A percentile compares a stretch with the other conserved stretches of the same genome.
Conservation (phyloP, 2,329 filamentous ascomycete species). For the Byssochlamys sp. region DNA sequence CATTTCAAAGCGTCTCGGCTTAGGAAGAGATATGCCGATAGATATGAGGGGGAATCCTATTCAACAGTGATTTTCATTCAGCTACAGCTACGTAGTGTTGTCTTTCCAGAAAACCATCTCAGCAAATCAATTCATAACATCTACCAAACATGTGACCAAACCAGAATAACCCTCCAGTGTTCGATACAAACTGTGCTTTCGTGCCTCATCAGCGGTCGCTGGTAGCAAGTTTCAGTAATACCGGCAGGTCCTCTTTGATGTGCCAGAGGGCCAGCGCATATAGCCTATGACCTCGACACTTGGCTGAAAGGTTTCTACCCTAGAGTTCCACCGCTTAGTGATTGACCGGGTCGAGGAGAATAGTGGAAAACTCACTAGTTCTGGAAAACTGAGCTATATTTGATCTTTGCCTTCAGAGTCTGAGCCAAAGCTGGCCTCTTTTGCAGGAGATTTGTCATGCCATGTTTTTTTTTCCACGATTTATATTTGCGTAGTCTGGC, state of each 20-base stretch:
- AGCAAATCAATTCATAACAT: not conserved
- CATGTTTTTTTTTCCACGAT: no score
- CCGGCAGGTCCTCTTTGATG: not conserved
- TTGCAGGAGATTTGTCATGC: slow-evolving; percentile 8
- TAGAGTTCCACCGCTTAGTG: not conserved
- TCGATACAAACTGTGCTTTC: no score
- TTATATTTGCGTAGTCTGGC: no score
- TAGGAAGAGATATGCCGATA: slow-evolving; percentile 15
- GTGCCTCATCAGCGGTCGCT: no score
- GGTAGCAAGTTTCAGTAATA: not conserved
- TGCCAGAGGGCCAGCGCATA: not conserved
- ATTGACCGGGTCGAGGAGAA: not conserved
- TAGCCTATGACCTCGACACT: not conserved
- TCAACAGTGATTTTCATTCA: not conserved
- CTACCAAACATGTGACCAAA: no score
- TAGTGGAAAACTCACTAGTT: not conserved
- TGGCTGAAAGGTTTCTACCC: not conserved
- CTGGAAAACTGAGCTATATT: slow-evolving; percentile 5
- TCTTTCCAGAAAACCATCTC: not conserved
- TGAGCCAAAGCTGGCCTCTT: slow-evolving; percentile 6
- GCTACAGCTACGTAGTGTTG: not conserved
- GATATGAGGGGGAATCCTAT: slow-evolving; percentile 17
- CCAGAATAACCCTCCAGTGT: no score
- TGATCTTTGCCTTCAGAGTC: slow-evolving; percentile 11
- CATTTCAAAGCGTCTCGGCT: slow-evolving; percentile 16